Evolutionary conservation across 177 flowering plant genomes (phyloP).

Genomic region (Telopea speciosissima): DNA sequence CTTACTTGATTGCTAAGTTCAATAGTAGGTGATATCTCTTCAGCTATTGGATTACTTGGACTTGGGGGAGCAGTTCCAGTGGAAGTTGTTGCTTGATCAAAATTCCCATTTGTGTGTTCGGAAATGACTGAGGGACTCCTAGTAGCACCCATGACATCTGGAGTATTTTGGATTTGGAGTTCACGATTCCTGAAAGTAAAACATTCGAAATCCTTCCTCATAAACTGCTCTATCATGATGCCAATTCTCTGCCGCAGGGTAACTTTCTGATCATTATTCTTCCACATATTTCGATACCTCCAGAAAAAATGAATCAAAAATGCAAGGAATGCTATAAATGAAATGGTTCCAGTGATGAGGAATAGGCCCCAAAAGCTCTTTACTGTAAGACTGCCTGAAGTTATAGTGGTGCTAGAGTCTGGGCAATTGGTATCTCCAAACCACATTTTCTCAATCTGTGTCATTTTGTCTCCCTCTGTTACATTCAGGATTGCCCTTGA

Average conservation of each 20-base stretch:
- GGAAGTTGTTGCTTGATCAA: neutral
- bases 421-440: neutral
- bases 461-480: neutral
- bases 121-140: neutral
- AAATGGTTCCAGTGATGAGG: conserved; percentile 29
- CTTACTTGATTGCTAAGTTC: neutral
- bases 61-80: neutral
- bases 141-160: neutral
- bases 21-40: neutral
- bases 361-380: conserved; percentile 43
- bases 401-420: conserved; percentile 1
- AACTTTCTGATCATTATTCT: neutral
- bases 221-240: neutral
- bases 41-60: neutral
- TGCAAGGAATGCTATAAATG: conserved; percentile 8
- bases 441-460: neutral
- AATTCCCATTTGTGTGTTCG: neutral
- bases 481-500: neutral
- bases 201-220: neutral
- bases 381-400: conserved; percentile 27
- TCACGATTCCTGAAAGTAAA: neutral
- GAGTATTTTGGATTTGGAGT: neutral
- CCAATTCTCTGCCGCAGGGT: neutral
- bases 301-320: neutral
- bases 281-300: neutral